Evolutionary conservation across 75 land plant genomes (phyloP).

Genomic region (Sequoia sempervirens): DNA sequence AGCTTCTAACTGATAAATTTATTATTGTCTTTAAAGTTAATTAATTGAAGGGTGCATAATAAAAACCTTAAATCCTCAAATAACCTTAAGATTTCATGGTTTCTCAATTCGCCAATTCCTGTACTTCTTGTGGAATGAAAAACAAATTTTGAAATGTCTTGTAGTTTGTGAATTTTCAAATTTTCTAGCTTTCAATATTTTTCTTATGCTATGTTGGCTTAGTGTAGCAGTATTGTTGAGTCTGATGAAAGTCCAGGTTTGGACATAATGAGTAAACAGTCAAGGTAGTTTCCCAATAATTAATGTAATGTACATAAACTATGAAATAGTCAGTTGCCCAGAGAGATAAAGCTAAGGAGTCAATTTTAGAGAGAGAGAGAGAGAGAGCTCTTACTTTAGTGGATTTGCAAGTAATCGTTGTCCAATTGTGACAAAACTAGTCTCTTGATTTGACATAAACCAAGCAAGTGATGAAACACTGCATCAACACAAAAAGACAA

Average conservation of each 20-base stretch:
- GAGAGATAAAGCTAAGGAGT: background rate
- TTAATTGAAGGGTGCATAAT: too few species aligned
- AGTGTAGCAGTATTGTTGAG: background rate
- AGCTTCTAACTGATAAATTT: too few species aligned
- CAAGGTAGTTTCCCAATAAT: background rate
- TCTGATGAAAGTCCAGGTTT: background rate
- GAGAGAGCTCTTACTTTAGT: slow-evolving; percentile 52
- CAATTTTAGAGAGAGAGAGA: too few species aligned
- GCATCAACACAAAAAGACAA: slow-evolving; percentile 15
- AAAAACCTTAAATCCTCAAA: too few species aligned
- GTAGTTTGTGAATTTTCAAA: background rate
- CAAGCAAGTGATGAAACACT: slow-evolving; percentile 99
- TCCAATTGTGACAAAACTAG: slow-evolving; percentile 95
- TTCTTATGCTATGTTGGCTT: background rate
- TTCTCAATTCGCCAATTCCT: too few species aligned
- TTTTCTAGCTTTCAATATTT: too few species aligned
- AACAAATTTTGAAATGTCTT: background rate
- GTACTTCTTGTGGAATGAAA: background rate
- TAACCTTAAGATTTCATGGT: too few species aligned
- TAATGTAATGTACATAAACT: background rate
- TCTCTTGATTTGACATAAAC: slow-evolving; percentile 99
- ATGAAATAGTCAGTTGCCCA: background rate
- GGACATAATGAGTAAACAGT: background rate
- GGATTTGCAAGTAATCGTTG: slow-evolving; percentile 93
- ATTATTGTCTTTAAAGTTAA: too few species aligned